Percentiles rank a stretch among this genome's conserved stretches.
These are phyloP conservation scores for Suhomyces choctaworum DNA, from an alignment of 1,139 yeast species.

Conservation along the genomic window DNA sequence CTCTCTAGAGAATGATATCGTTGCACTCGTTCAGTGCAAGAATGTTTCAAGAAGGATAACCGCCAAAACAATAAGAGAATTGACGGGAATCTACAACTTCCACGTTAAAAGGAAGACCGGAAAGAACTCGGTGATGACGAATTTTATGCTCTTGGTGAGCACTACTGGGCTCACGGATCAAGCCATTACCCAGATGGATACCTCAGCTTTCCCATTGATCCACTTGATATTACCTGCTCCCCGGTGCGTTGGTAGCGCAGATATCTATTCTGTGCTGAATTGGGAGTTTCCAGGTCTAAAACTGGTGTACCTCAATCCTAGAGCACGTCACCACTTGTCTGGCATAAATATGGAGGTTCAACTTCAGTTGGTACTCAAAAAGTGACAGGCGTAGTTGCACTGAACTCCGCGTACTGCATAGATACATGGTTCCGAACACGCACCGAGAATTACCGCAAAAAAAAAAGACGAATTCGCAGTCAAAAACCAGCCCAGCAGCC, in stretches of 20 bases:
- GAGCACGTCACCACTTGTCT: constrained; percentile 38
- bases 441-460: no score
- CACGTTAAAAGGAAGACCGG: constrained; percentile 33
- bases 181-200: constrained; percentile 57
- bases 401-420: no score
- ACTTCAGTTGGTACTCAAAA: constrained; percentile 14
- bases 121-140: constrained; percentile 19
- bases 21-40: constrained; percentile 61
- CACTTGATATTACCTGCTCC: constrained; percentile 24
- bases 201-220: constrained; percentile 54
- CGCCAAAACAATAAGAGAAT: constrained; percentile 56
- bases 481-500: no score
- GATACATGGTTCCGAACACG: no score
- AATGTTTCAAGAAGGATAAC: constrained; percentile 45
- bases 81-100: constrained; percentile 55
- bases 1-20: constrained; percentile 29
- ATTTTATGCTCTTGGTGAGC: constrained; percentile 48
- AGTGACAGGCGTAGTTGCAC: background rate
- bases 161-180: constrained; percentile 62
- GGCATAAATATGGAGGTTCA: constrained; percentile 40
- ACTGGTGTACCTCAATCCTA: constrained; percentile 47
- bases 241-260: constrained; percentile 1
- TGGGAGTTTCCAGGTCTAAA: constrained; percentile 45
- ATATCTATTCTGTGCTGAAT: constrained; percentile 32
- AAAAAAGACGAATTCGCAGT: no score